Evolutionary conservation across 1,139 yeast species (phyloP), one percentile per base, ranked within the genome.

Genomic region (Meyerozyma sp.): DNA sequence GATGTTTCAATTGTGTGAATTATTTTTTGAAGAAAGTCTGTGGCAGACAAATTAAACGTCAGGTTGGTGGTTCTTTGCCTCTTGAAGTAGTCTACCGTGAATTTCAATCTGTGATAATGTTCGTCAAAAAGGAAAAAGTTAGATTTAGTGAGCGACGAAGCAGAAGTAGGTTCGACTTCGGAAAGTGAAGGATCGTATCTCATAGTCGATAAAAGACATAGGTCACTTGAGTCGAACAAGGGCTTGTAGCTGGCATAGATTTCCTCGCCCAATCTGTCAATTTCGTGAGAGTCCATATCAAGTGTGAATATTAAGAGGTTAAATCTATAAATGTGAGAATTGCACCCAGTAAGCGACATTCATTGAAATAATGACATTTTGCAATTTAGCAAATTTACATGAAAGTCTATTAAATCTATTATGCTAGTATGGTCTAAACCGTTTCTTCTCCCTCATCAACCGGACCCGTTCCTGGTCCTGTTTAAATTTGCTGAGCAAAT

Each of bases 401-500:
- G 6, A 13, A n/a, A 11, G 4, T 13, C 14, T 13, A 30, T 30
- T 13, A 13, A 30, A 16, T 30, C 34, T 30, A 30, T 30, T 13
- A 30, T 30, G 34, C 40, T 60, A 84, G 61, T 89, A 93, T 1
- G 98, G 98, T 58, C 82, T 82, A 65, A 91, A 91, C 57, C 84
- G 77, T 63, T 84, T 84, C 72, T 80, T 84, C 53, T 87, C 91
- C 59, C 77, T 86, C 83, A 93, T 81, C 50, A 76, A 67, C 54
- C 77, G 77, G 42, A 94, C 88, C 63, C 82, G 82, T 55, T 84
- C 93, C 68, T 93, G 97, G 65, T 94, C 98, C 49, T 84, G 82
- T 61, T 86, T 89, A 68, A 90, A 94, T 62, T 90, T 87, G 48
- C 68, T 73, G 58, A 93, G 72, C 59, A 94, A 71, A 43, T 87